Evolutionary conservation across 2,329 filamentous ascomycete genomes (phyloP).

Genomic region (Scedosporium minutisporum): DNA sequence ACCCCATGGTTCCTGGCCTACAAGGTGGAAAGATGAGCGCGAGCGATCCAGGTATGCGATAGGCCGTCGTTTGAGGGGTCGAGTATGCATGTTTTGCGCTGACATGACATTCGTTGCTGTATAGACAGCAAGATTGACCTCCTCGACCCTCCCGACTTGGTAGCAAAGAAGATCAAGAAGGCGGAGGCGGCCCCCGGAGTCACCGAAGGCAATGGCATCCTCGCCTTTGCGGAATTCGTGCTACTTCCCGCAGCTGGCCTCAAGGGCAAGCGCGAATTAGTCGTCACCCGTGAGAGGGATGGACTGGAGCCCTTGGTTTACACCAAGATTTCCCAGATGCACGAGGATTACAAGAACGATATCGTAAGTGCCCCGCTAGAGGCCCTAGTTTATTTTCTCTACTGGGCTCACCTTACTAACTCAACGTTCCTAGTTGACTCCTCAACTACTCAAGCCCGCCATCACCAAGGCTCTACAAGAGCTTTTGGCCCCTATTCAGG

Average conservation of each 20-base stretch:
- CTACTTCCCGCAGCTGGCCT: conserved; percentile 69
- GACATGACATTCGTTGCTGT: neutral
- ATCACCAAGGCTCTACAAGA: conserved; percentile 63
- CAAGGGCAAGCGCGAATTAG: conserved; percentile 51
- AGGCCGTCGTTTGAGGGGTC: neutral
- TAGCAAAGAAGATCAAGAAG: conserved; percentile 79
- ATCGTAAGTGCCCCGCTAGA: conserved; percentile 39
- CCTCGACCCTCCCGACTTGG: conserved; percentile 65
- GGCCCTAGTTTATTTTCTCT: conserved; percentile 2
- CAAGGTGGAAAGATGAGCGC: conserved; percentile 79
- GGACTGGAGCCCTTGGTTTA: conserved; percentile 67
- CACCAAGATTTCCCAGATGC: conserved; percentile 62
- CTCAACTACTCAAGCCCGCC: conserved; percentile 80
- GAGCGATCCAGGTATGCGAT: conserved; percentile 49
- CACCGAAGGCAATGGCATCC: conserved; percentile 75
- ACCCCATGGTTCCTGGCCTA: conserved; percentile 84
- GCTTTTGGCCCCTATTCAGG: conserved; percentile 69
- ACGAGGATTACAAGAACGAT: conserved; percentile 72
- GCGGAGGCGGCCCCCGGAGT: conserved; percentile 67
- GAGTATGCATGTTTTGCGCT: neutral
- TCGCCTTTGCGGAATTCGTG: conserved; percentile 80
- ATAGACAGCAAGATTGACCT: conserved; percentile 81
- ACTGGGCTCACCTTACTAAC: too few species aligned
- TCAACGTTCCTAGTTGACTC: conserved; percentile 47
- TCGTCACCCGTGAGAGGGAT: conserved; percentile 56